Evolutionary conservation across 345 rosid genomes (phyloP).

Genomic region (Eucalyptus rudis): DNA sequence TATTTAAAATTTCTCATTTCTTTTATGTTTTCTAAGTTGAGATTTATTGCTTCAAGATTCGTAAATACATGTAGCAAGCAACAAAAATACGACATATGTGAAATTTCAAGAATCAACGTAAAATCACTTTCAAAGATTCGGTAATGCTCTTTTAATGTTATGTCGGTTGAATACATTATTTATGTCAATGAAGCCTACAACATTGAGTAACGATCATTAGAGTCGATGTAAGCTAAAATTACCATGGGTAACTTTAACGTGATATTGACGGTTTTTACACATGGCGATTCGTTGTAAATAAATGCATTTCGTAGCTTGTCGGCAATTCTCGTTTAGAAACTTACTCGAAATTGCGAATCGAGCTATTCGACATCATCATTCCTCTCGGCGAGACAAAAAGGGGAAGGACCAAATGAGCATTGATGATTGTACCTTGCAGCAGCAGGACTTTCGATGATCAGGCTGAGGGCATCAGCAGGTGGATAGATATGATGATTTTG

Average conservation of each 20-base stretch:
- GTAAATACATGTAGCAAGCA: not conserved
- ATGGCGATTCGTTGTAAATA: not conserved
- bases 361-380: not conserved
- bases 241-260: not conserved
- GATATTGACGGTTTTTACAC: not conserved
- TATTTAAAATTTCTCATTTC: not conserved
- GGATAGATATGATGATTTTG: not conserved
- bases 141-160: not conserved
- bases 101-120: not conserved
- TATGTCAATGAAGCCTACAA: rapidly evolving
- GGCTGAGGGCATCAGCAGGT: not conserved
- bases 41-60: not conserved
- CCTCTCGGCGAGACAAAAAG: not conserved
- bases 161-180: not conserved
- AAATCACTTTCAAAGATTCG: not conserved
- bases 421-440: not conserved
- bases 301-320: not conserved
- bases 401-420: not conserved
- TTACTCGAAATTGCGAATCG: too few relatives aligned
- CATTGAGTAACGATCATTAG: rapidly evolving
- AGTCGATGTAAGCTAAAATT: not conserved
- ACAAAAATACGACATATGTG: not conserved
- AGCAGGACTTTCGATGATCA: not conserved
- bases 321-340: not conserved
- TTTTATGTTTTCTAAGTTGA: not conserved